Percentiles rank a stretch among this genome's conserved stretches.
These are phyloP conservation scores for Phytophthora pini DNA, from an alignment of 352 stramenopile species.

Conservation along the genomic window DNA sequence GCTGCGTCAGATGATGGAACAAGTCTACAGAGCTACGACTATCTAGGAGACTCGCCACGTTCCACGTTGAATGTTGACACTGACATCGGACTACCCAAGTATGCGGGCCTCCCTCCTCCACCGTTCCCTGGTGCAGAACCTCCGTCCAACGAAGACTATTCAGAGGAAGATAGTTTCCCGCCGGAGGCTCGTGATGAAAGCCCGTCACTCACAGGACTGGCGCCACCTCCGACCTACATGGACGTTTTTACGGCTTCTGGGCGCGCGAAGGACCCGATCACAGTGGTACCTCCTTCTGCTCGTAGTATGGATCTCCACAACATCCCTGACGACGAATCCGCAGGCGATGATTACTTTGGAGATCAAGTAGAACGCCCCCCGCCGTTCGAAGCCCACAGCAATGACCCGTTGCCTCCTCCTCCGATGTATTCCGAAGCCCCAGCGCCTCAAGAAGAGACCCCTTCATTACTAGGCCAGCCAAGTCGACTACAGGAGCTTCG, in stretches of 20 bases:
- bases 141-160: slow-evolving; percentile 23
- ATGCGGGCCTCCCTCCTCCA: slow-evolving; percentile 28
- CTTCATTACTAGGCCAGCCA: slow-evolving; percentile 29
- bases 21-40: slow-evolving; percentile 45
- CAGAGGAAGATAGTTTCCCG: slow-evolving; percentile 46
- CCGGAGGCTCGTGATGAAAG: slow-evolving; percentile 32
- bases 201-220: slow-evolving; percentile 34
- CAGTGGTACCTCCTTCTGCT: slow-evolving; percentile 19
- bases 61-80: slow-evolving; percentile 28
- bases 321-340: slow-evolving; percentile 34
- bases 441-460: slow-evolving; percentile 22
- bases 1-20: slow-evolving; percentile 41
- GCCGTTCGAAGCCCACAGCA: slow-evolving; percentile 35
- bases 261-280: slow-evolving; percentile 30
- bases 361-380: slow-evolving; percentile 32
- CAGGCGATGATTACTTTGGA: slow-evolving; percentile 24
- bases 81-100: slow-evolving; percentile 22
- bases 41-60: slow-evolving; percentile 35
- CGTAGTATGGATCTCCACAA: slow-evolving; percentile 31
- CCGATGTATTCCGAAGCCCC: slow-evolving; percentile 20
- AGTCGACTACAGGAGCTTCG: slow-evolving; percentile 62
- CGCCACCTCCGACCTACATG: slow-evolving; percentile 59
- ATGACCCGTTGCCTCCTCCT: slow-evolving; percentile 22
- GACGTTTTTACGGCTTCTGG: slow-evolving; percentile 61
- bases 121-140: slow-evolving; percentile 24